Evolutionary conservation across 2,329 filamentous ascomycete species (phyloP).

Genomic region (Sphaerulina musiva): DNA sequence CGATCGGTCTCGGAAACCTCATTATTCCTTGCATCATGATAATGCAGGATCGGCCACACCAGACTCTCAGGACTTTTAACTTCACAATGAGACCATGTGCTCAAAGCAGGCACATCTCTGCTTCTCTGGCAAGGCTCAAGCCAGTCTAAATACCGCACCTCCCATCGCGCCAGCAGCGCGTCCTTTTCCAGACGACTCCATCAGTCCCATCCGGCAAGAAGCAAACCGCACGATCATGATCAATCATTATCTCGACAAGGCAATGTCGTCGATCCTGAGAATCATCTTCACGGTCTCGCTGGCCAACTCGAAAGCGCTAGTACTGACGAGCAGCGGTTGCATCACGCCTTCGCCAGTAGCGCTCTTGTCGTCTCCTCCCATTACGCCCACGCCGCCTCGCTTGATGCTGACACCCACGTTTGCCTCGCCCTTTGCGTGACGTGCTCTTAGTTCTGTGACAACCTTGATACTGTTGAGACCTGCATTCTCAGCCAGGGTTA

Average conservation of each 20-base stretch:
- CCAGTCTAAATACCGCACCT: too few relatives aligned
- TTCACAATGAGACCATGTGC: too few relatives aligned
- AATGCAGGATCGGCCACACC: too few relatives aligned
- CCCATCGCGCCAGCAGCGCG: not conserved
- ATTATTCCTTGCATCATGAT: too few relatives aligned
- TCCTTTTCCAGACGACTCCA: too few relatives aligned
- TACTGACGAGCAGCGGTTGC: slow-evolving; percentile 92
- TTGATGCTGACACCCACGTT: slow-evolving; percentile 98
- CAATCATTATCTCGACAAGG: slow-evolving; percentile 38
- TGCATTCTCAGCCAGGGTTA: slow-evolving; percentile 93
- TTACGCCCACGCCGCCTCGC: slow-evolving; percentile 90
- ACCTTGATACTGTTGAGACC: slow-evolving; percentile 98
- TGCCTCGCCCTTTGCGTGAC: slow-evolving; percentile 90
- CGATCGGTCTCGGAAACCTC: too few relatives aligned
- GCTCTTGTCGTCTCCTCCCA: slow-evolving; percentile 54
- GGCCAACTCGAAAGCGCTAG: slow-evolving; percentile 92
- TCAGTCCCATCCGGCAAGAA: not conserved
- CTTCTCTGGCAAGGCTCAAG: too few relatives aligned
- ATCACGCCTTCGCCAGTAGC: slow-evolving; percentile 58
- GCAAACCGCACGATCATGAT: not conserved
- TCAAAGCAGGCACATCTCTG: too few relatives aligned
- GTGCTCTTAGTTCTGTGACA: slow-evolving; percentile 87
- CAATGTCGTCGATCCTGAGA: slow-evolving; percentile 62
- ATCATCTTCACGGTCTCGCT: slow-evolving; percentile 98
- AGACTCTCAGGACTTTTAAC: too few relatives aligned